Base-by-base conservation (phyloP, 177 flowering plant genomes). In the Vitis hybrid region DNA sequence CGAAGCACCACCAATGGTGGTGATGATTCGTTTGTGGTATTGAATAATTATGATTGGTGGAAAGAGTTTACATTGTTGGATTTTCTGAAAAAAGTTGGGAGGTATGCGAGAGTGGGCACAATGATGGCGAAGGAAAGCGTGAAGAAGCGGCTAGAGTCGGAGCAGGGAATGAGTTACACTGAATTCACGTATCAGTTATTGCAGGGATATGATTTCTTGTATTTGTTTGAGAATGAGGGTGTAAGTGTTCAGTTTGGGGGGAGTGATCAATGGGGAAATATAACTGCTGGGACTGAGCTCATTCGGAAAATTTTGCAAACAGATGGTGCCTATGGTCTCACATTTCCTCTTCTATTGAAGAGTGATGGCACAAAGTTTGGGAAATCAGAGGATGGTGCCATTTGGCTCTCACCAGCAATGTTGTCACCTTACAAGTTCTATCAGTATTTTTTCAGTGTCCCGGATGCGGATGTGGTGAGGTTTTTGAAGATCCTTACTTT, bases 1-100 rank as follows among this genome's bases (percentile, higher is more conserved):
- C 49, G 69, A 60, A 70, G 3, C 24, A 1, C 30, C 48, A 48
- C 2, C 56, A 1, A 9, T n/a, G 14, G n/a, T 9, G 56, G 24
- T 24, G 21, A 46, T 11, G 71, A 55, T 49, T 73, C 79, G 4
- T 81, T 80, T 66, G 62, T 71, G 40, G 74, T 86, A 60, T 64
- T 88, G 77, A 84, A 86, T 72, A 89, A 91, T 67, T 87, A 82
- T 71, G 91, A 91, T 64, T 91, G 96, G 96, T 89, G 96, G 96
- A 87, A 89, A 66, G 90, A 87, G 30, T 65, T 91, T 56, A 81
- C 32, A 17, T 72, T 89, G 58, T 75, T 91, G 51, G 91, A 91
- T 74, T 91, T 89, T 61, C 72, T 91, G 50, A 85, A 73, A 69
- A 67, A 79, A n/a, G 88, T 87, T 10, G 95, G 95, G 0, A 70